Percentiles rank a stretch among this genome's conserved stretches.
Evolutionary conservation across 2,329 filamentous ascomycete genomes (phyloP).

Genomic region (Zasmidium citrigriseum): DNA sequence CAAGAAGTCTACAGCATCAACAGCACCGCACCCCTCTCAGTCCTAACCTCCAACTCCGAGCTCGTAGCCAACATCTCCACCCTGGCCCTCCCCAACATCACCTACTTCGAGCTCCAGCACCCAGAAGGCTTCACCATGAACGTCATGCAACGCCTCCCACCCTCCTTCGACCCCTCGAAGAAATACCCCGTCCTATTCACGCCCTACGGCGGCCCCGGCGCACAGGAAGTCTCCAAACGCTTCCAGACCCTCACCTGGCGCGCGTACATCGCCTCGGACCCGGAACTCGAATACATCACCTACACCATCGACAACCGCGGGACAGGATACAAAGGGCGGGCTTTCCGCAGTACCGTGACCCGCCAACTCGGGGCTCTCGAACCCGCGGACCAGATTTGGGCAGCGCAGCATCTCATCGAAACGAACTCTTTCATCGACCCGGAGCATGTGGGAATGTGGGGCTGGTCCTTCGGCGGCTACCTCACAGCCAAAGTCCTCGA

Average conservation of each 20-base stretch:
- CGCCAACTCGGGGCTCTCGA: conserved; percentile 64
- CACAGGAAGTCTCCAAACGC: conserved; percentile 61
- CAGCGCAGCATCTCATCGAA: conserved; percentile 57
- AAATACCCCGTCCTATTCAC: conserved; percentile 69
- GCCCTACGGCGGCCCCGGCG: conserved; percentile 67
- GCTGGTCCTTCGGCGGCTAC: conserved; percentile 70
- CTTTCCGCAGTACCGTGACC: conserved; percentile 61
- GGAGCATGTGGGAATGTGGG: conserved; percentile 65
- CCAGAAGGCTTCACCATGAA: conserved; percentile 63
- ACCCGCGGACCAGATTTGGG: conserved; percentile 67
- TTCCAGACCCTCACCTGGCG: conserved; percentile 61
- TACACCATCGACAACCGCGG: conserved; percentile 70
- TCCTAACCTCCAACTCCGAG: conserved; percentile 61
- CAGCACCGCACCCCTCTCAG: conserved; percentile 57
- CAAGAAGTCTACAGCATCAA: conserved; percentile 65
- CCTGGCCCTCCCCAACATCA: conserved; percentile 65
- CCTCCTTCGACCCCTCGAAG: conserved; percentile 62
- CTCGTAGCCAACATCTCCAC: conserved; percentile 57
- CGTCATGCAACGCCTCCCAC: conserved; percentile 65
- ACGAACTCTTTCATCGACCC: conserved; percentile 58
- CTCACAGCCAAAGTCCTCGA: conserved; percentile 68
- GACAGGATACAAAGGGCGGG: conserved; percentile 64
- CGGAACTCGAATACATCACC: conserved; percentile 67
- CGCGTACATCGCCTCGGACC: conserved; percentile 66
- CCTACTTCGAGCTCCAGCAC: conserved; percentile 63